Base-by-base conservation (phyloP, 495 filamentous ascomycete genomes). In the Acidomyces sp. region DNA sequence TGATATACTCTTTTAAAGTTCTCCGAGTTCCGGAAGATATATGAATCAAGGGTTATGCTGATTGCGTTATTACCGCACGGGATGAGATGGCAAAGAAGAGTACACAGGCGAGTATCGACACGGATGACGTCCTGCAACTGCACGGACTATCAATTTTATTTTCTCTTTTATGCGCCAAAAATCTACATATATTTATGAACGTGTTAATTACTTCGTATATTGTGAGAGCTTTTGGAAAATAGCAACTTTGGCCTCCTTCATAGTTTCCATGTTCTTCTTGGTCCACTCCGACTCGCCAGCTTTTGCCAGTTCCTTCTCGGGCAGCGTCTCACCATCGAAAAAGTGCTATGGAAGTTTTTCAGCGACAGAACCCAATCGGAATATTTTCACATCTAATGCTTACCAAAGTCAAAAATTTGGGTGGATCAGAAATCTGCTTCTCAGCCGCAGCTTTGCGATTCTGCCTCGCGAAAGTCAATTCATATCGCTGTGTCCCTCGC, bases 391-490 rank as follows among this genome's bases (percentile, higher is more conserved):
- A 21, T 5, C 3, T 20, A 17, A 27, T 3, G 21, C 39, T 43
- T 26, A 37, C 34, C 41, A 45, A 28, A 11, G 34, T 30, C 19
- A 45, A 35, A 12, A 33, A 37, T 26, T 38, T 35, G 3, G 34
- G 34, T 13, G 41, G 34, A 11, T 40, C 41, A 6, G 17, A 21
- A 31, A 49, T 23, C 33, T 36, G 34, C 11, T 43, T 43, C 27
- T 51, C 48, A 13, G 36, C 48, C 13, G 43, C 43, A 18, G 29
- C 41, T 34, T 27, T 43, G 34, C 24, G 21, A 28, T 45, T 46
- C 29, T 50, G 36, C 16, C 43, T 31, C 22, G 48, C 43, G 51
- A 46, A 49, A 1, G 45, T 31, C 46, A 54, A 40, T 12, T 13
- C 37, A 28, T 40, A 40, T 2, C 37, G 36, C 25, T 43, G 37